Evolutionary conservation across 2,329 filamentous ascomycete genomes (phyloP).

Genomic region (Colletotrichum sp.): DNA sequence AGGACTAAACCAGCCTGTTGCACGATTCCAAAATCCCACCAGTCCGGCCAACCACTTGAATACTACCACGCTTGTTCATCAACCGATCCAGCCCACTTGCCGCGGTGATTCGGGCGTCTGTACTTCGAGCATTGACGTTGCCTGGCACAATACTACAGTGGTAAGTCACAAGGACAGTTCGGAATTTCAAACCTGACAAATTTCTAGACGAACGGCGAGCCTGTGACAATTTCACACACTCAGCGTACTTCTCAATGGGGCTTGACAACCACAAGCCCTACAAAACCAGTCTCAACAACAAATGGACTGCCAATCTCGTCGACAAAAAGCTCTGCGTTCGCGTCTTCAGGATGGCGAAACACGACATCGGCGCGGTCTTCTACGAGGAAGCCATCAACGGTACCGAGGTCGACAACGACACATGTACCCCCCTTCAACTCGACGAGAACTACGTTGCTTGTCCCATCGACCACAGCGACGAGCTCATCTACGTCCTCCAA

Average conservation of each 20-base stretch:
- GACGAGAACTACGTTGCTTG: not conserved
- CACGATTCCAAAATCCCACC: not conserved
- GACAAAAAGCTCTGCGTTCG: accelerated
- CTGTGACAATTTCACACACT: accelerated
- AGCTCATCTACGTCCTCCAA: not conserved
- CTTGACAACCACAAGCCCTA: not conserved
- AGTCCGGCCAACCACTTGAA: not conserved
- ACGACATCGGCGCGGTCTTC: not conserved
- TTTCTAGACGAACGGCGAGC: not conserved
- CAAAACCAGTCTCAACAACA: not conserved
- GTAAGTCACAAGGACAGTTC: not conserved
- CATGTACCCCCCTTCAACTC: not conserved
- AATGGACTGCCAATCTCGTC: not conserved
- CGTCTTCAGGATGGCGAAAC: not conserved
- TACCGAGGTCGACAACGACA: not conserved
- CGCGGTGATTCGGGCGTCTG: not conserved
- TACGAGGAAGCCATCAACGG: not conserved
- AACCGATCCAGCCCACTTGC: not conserved
- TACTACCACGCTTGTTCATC: not conserved
- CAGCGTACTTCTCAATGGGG: not conserved
- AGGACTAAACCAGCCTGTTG: not conserved
- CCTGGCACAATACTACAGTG: not conserved
- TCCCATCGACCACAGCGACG: not conserved
- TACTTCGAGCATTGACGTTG: not conserved
- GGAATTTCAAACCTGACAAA: not conserved